Evolutionary conservation across 495 filamentous ascomycete genomes (phyloP).

Genomic region (Niebla homalea): DNA sequence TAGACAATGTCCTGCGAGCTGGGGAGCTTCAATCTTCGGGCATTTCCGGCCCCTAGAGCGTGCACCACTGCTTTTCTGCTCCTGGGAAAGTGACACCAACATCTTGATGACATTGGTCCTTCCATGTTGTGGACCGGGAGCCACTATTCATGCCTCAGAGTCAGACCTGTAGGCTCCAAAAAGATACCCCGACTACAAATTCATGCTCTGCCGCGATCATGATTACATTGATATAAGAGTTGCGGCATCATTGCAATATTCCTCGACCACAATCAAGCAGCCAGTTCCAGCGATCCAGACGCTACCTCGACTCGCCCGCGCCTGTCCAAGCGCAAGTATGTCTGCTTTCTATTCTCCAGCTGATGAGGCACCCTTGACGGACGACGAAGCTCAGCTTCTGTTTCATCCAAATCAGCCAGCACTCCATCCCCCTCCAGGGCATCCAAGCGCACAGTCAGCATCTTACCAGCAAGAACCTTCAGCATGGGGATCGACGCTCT

Average conservation of each 20-base stretch:
- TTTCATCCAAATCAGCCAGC: slow-evolving; percentile 13
- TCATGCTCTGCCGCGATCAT: too few species aligned
- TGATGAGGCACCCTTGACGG: slow-evolving; percentile 19
- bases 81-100: too few species aligned
- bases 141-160: too few species aligned
- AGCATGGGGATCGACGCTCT: background rate
- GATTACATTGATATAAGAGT: too few species aligned
- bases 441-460: background rate
- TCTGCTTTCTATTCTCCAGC: slow-evolving; percentile 21
- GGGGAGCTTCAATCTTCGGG: background rate
- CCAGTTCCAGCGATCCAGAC: too few species aligned
- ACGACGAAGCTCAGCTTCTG: slow-evolving; percentile 17
- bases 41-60: slow-evolving; percentile 1
- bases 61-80: background rate
- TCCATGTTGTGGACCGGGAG: too few species aligned
- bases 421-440: background rate
- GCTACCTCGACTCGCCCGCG: too few species aligned
- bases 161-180: too few species aligned
- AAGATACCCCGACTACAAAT: too few species aligned
- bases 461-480: slow-evolving; percentile 5
- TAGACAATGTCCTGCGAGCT: slow-evolving; percentile 1
- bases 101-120: too few species aligned
- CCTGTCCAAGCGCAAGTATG: slow-evolving; percentile 7
- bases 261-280: too few species aligned
- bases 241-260: too few species aligned